A percentile compares a stretch with the other conserved stretches of the same genome.
phyloP scores from a whole-genome alignment of 345 rosid genomes.

The Diplotaxis tenuifolia region DNA sequence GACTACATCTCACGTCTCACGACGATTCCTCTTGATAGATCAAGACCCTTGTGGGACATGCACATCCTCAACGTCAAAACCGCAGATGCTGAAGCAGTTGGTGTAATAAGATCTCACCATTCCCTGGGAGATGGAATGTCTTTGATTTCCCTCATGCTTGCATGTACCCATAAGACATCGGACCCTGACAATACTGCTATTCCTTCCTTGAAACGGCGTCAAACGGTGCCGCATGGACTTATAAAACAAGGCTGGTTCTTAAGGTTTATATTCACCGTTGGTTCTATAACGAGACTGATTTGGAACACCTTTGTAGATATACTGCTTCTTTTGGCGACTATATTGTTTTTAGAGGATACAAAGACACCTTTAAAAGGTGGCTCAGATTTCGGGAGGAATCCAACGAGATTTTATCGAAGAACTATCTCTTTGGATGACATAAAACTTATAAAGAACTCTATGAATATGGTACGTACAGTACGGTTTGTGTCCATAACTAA shows the following conservation, averaged over 20 bases:
- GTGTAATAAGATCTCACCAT: slow-evolving; percentile 52
- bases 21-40: slow-evolving; percentile 45
- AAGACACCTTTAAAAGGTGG: slow-evolving; percentile 51
- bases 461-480: slow-evolving; percentile 29
- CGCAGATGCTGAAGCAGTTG: slow-evolving; percentile 58
- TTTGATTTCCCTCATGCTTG: slow-evolving; percentile 52
- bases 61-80: slow-evolving; percentile 69
- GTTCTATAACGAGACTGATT: slow-evolving; percentile 38
- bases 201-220: slow-evolving; percentile 39
- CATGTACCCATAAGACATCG: slow-evolving; percentile 51
- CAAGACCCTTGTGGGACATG: slow-evolving; percentile 79
- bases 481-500: neutral
- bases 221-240: neutral
- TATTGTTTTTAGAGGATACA: slow-evolving; percentile 42
- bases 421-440: slow-evolving; percentile 54
- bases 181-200: slow-evolving; percentile 56
- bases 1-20: slow-evolving; percentile 63
- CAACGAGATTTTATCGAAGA: slow-evolving; percentile 46
- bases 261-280: slow-evolving; percentile 38
- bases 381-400: neutral
- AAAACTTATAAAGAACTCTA: slow-evolving; percentile 31
- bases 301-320: slow-evolving; percentile 58
- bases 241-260: slow-evolving; percentile 17
- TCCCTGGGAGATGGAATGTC: slow-evolving; percentile 59
- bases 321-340: slow-evolving; percentile 37